phyloP scores from a whole-genome alignment of 2,329 filamentous ascomycete species.

The Penicillium fuscoglaucum region DNA sequence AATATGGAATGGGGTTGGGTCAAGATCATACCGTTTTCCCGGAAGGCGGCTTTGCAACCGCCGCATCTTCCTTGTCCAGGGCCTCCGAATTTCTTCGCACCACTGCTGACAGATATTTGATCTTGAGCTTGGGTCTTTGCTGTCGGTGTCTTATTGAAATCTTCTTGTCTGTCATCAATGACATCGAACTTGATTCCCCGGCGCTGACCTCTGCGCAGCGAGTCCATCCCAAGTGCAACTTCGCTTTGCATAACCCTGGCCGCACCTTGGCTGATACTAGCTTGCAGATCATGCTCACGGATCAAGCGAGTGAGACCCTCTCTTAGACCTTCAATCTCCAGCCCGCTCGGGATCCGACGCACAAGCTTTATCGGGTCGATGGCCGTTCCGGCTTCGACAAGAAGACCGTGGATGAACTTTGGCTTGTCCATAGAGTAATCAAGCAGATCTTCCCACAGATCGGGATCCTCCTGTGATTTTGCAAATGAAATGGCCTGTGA shows the following conservation, averaged over 20 bases:
- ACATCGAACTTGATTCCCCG: constrained; percentile 90
- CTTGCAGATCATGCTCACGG: constrained; percentile 92
- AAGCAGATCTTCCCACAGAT: constrained; percentile 92
- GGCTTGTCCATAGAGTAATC: constrained; percentile 98
- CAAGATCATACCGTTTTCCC: constrained; percentile 37
- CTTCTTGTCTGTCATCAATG: constrained; percentile 31
- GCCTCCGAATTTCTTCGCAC: constrained; percentile 6
- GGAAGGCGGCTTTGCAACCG: constrained; percentile 41
- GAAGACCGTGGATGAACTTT: constrained; percentile 83
- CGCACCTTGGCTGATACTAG: constrained; percentile 86
- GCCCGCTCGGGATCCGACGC: constrained; percentile 82
- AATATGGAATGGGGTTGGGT: neutral
- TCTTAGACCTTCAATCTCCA: constrained; percentile 86
- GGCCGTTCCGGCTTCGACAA: constrained; percentile 90
- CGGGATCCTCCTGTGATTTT: constrained; percentile 86
- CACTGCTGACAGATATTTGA: constrained; percentile 10
- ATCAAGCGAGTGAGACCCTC: constrained; percentile 89
- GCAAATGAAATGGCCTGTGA: constrained; percentile 91
- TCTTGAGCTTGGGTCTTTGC: constrained; percentile 16
- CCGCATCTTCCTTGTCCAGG: constrained; percentile 36
- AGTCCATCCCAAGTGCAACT: constrained; percentile 79
- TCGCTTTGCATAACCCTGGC: constrained; percentile 84
- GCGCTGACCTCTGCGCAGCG: constrained; percentile 74
- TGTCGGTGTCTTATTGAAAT: constrained; percentile 15
- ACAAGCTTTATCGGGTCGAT: constrained; percentile 92